Base-by-base conservation (phyloP, 495 filamentous ascomycete species). In the Penicillium herquei region DNA sequence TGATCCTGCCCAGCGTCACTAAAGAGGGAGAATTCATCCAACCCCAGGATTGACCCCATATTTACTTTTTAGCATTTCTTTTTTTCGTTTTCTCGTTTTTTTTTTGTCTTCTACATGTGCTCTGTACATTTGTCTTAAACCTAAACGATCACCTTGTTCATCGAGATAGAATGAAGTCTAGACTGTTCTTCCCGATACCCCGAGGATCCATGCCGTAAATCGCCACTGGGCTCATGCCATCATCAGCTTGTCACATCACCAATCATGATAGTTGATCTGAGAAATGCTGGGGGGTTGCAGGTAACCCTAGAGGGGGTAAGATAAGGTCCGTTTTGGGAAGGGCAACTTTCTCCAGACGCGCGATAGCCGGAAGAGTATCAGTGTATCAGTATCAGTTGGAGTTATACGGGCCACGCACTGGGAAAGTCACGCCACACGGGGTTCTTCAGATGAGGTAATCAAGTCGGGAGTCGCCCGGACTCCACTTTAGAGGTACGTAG, bases 371-470 rank as follows among this genome's bases (percentile, higher is more conserved):
- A 14, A n/a, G 57, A 46, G 48, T 10, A 12, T 48, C n/a, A n/a
- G n/a, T n/a, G n/a, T n/a, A n/a, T n/a, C n/a, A 46, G 48, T 10
- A 12, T 48, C 40, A 39, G 55, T 42, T 46, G 43, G 41, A 34
- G 11, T 13, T 7, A 17, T 18, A 46, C 40, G 39, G 54, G 59
- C 49, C 63, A 65, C 62, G 62, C 63, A 68, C 63, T 49, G 16
- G 14, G 9, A 26, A 26, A 32, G 39, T 62, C 64, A 64, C 57
- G 64, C 61, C 61, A 64, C 61, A 62, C 58, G 62, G 56, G 47
- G 52, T 57, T 64, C 61, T 58, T 66, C 57, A 64, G 57, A 64
- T 58, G 54, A 49, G 34, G 34, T 63, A 63, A 59, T 59, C 58
- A 35, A 42, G 55, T 51, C 57, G 57, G 51, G 48, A 59, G 44